Conservation (phyloP, 2,329 filamentous ascomycete species). For the Sordariomycetes sp. region DNA sequence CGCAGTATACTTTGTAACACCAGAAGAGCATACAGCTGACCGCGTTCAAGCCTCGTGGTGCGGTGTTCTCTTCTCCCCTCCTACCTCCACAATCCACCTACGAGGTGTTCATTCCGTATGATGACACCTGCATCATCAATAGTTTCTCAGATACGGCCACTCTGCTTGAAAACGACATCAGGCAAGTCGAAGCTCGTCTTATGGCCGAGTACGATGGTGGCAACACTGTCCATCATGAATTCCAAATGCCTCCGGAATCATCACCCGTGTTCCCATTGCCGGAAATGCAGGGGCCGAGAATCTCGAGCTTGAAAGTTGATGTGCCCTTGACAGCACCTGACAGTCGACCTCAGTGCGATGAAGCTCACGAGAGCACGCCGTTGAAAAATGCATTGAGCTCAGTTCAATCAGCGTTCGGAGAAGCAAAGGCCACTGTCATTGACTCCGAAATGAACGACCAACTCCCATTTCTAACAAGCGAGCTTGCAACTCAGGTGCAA, state of each 20-base stretch:
- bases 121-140: conserved; percentile 8
- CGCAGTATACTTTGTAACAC: too few relatives aligned
- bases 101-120: background rate
- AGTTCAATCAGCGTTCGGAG: background rate
- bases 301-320: background rate
- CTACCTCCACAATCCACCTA: background rate
- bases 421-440: background rate
- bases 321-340: background rate
- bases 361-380: background rate
- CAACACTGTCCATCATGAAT: background rate
- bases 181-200: background rate
- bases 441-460: background rate
- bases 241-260: background rate
- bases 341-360: background rate
- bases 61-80: background rate
- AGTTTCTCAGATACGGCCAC: conserved; percentile 9
- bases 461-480: background rate
- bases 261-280: background rate
- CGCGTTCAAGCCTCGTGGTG: conserved; percentile 1
- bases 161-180: conserved; percentile 6
- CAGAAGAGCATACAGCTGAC: background rate
- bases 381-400: background rate
- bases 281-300: background rate
- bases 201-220: background rate
- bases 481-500: background rate